Evolutionary conservation across 495 filamentous ascomycete species (phyloP).

Genomic region (Xylaria scruposa): DNA sequence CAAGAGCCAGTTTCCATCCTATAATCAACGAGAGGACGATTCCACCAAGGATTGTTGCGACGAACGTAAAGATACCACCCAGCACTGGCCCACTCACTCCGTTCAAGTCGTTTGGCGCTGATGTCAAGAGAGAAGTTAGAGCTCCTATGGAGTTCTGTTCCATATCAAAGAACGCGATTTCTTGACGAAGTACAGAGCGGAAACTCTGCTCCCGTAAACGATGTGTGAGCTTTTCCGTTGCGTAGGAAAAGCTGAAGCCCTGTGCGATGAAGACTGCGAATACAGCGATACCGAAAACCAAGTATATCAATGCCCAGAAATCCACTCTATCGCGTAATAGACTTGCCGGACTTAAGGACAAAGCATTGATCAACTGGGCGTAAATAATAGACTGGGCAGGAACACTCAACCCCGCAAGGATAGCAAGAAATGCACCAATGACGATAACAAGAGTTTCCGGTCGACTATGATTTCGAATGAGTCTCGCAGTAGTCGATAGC

Average conservation of each 20-base stretch:
- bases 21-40: slow-evolving; percentile 69
- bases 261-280: slow-evolving; percentile 2
- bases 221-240: background rate
- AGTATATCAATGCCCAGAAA: slow-evolving; percentile 6
- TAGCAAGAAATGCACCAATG: background rate
- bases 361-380: background rate
- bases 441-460: background rate
- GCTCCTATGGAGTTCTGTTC: slow-evolving; percentile 85
- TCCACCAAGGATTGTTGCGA: slow-evolving; percentile 75
- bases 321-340: background rate
- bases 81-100: slow-evolving; percentile 83
- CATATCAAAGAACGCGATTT: slow-evolving; percentile 85
- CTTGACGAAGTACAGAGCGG: slow-evolving; percentile 62
- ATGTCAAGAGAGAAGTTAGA: slow-evolving; percentile 82
- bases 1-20: slow-evolving; percentile 90
- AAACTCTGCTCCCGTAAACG: background rate
- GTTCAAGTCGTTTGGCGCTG: slow-evolving; percentile 78
- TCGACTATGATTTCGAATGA: slow-evolving; percentile 1
- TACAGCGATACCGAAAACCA: background rate
- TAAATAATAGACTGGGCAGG: background rate
- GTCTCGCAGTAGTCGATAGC: background rate
- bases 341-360: background rate
- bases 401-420: background rate
- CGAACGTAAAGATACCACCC: slow-evolving; percentile 76
- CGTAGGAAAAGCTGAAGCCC: background rate